Evolutionary conservation across 768 basidiomycete genomes (phyloP).

Genomic region (Amylocystis lapponica): DNA sequence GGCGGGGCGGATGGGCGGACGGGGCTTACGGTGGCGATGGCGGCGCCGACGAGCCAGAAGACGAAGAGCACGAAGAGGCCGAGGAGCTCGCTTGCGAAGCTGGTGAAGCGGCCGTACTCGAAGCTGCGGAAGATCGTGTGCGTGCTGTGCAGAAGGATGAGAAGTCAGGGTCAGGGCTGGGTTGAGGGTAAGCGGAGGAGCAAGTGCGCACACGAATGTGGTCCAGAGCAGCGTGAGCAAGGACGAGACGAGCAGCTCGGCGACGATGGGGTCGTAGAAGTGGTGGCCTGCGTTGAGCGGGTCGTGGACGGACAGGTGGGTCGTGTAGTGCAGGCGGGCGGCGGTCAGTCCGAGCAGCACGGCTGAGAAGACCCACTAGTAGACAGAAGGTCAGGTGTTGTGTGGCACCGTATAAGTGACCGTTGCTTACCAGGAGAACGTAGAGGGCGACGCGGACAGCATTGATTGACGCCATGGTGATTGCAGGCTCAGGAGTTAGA

Average conservation of each 20-base stretch:
- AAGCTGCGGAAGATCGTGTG: slow-evolving; percentile 47
- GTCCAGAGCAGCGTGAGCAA: slow-evolving; percentile 62
- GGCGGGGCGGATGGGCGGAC: neutral
- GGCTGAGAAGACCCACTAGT: slow-evolving; percentile 51
- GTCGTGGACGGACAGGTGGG: slow-evolving; percentile 44
- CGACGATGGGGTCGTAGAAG: slow-evolving; percentile 71
- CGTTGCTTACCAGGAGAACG: slow-evolving; percentile 12
- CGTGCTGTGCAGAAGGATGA: slow-evolving; percentile 35
- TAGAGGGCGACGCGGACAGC: slow-evolving; percentile 13
- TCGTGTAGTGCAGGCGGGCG: slow-evolving; percentile 61
- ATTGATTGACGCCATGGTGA: too few relatives aligned
- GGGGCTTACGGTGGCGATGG: slow-evolving; percentile 55
- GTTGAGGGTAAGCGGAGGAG: too few relatives aligned
- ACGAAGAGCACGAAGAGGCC: slow-evolving; percentile 62
- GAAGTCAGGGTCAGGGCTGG: too few relatives aligned
- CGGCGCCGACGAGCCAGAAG: slow-evolving; percentile 68
- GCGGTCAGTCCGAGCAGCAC: slow-evolving; percentile 52
- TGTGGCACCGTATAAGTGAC: too few relatives aligned
- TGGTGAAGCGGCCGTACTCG: slow-evolving; percentile 53
- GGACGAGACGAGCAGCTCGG: slow-evolving; percentile 59
- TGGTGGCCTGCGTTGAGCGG: slow-evolving; percentile 47
- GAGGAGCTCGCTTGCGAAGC: slow-evolving; percentile 56
- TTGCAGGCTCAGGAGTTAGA: too few relatives aligned
- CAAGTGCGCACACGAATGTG: slow-evolving; percentile 48
- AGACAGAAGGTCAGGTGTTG: too few relatives aligned